Evolutionary conservation across 1,139 yeast species (phyloP), one percentile per base, ranked within the genome.

Genomic region (Yamadazyma kanchanaburiensis): DNA sequence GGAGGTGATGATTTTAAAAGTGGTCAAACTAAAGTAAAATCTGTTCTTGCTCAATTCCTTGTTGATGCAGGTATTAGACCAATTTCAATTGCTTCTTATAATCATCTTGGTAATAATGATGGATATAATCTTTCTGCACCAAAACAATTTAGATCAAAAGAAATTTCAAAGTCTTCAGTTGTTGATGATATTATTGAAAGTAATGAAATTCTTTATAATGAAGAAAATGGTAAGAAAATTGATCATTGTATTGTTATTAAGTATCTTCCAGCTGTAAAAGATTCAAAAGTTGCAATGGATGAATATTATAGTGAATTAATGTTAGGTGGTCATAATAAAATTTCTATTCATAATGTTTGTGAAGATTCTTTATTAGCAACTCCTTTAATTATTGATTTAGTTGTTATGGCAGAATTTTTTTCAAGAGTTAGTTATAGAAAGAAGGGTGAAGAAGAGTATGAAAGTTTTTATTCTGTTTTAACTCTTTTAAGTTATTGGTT

Each of bases 61-160:
- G 96, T 89, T 37, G 97, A 89, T 60, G 97, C 97, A 27, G 97
- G 97, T 68, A 89, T 89, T 60, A 83, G 86, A 63, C 96, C 96
- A 25, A 70, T 84, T 27, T 87, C 96, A 18, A 84, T 89, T 58
- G 96, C 96, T 22, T 86, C 95, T 15, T 89, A 89, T 68, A 89
- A 89, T 64, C 97, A 89, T 62, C 74, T 89, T 58, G 97, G 97
- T 58, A 89, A 89, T 72, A 89, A 89, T 55, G 97, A 89, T 58
- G 97, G 97, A 27, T 86, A 70, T 71, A 89, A 89, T 64, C 70
- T 89, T 66, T 78, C 89, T 37, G 84, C 96, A 11, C 95, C 95
- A 45, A 74, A 77, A 64, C 97, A 89, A 68, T 89, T 89, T 76
- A 79, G 88, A 58, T 86, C 96, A 30, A 89, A 89, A 72, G 97